A percentile compares a stretch with the other conserved stretches of the same genome.
Conservation (phyloP, 495 filamentous ascomycete species). For the Lasiosphaeria hispida region DNA sequence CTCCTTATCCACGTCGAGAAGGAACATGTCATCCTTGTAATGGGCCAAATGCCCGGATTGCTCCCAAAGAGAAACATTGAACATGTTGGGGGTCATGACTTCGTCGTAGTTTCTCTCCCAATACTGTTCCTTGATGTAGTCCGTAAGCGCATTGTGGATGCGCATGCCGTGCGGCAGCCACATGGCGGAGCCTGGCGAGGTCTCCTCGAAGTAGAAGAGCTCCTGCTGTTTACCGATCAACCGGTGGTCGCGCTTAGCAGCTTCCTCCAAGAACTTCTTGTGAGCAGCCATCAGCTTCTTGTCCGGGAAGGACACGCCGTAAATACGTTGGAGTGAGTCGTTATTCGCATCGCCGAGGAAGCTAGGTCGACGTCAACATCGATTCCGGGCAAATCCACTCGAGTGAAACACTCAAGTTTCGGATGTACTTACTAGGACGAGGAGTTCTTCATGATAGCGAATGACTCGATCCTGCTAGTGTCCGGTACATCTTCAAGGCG, state of each 20-base stretch:
- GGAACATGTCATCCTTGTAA: constrained; percentile 97
- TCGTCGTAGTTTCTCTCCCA: constrained; percentile 93
- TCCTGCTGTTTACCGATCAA: constrained; percentile 92
- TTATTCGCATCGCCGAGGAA: constrained; percentile 92
- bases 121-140: constrained; percentile 80
- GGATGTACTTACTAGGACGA: constrained; percentile 62
- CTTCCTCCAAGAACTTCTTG: constrained; percentile 90
- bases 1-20: constrained; percentile 85
- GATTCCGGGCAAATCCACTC: neutral
- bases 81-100: constrained; percentile 96
- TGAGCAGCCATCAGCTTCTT: constrained; percentile 90
- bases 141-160: constrained; percentile 85
- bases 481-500: constrained; percentile 68
- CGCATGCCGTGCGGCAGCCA: constrained; percentile 88
- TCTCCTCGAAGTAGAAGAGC: constrained; percentile 92
- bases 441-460: constrained; percentile 90
- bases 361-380: constrained; percentile 12
- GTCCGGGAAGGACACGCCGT: constrained; percentile 94
- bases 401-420: neutral
- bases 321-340: constrained; percentile 92
- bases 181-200: constrained; percentile 89
- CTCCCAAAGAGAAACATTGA: constrained; percentile 86
- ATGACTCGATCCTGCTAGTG: constrained; percentile 87
- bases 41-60: constrained; percentile 91
- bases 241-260: constrained; percentile 90